These are phyloP conservation scores for Blastobotrys serpentis DNA, from an alignment of 1,139 yeast genomes.

Conservation along the genomic window DNA sequence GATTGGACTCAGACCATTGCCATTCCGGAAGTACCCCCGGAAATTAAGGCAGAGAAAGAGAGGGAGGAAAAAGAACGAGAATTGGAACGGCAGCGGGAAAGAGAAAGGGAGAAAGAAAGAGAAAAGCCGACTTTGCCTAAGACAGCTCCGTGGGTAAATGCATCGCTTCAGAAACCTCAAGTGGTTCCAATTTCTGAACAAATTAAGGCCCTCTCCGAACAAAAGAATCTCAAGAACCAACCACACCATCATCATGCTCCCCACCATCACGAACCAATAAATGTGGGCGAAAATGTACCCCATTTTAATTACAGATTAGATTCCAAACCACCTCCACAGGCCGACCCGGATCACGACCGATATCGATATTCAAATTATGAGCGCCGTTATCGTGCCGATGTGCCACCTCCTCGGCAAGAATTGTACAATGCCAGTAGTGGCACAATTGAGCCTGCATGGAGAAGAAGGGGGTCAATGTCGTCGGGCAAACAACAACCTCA, in stretches of 20 bases:
- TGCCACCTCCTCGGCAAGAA: slow-evolving; percentile 33
- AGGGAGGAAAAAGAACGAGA: too few relatives aligned
- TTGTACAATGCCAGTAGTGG: slow-evolving; percentile 37
- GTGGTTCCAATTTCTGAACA: slow-evolving; percentile 34
- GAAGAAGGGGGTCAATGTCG: slow-evolving; percentile 26
- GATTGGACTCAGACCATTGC: slow-evolving; percentile 9
- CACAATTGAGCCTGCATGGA: slow-evolving; percentile 13
- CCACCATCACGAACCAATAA: slow-evolving; percentile 3
- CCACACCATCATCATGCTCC: slow-evolving; percentile 7
- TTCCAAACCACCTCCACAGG: slow-evolving; percentile 13
- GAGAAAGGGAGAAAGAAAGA: slow-evolving; percentile 12
- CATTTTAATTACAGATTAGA: slow-evolving; percentile 8
- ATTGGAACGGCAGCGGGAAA: too few relatives aligned
- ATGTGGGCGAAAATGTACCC: slow-evolving; percentile 10
- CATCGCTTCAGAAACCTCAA: slow-evolving; percentile 20
- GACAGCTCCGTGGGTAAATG: slow-evolving; percentile 28
- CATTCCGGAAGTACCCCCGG: slow-evolving; percentile 6
- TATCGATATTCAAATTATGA: slow-evolving; percentile 35
- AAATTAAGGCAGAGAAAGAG: too few relatives aligned
- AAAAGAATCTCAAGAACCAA: slow-evolving; percentile 20
- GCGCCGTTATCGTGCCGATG: slow-evolving; percentile 31
- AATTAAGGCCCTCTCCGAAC: slow-evolving; percentile 27
- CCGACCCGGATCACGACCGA: slow-evolving; percentile 19
- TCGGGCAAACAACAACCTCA: too few relatives aligned
- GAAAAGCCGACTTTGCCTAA: slow-evolving; percentile 16